A percentile compares a stretch with the other conserved stretches of the same genome.
phyloP scores from a whole-genome alignment of 2,329 filamentous ascomycete genomes.

The Fusarium floridanum region DNA sequence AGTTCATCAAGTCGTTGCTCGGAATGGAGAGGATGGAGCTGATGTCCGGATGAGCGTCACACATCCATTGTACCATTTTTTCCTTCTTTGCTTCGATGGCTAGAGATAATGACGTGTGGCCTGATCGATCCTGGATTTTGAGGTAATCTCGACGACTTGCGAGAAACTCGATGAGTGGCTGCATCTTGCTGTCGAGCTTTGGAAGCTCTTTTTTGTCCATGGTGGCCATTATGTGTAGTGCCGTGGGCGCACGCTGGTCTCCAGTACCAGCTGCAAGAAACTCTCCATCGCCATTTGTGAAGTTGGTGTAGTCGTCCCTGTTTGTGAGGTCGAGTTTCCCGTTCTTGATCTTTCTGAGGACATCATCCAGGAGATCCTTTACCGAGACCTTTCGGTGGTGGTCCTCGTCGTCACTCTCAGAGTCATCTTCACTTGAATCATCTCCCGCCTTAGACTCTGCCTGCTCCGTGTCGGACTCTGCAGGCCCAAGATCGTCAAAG shows the following conservation, averaged over 20 bases:
- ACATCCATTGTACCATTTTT: conserved; percentile 17
- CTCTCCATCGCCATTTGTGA: conserved; percentile 15
- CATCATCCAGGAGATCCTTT: neutral
- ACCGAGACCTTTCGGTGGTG: neutral
- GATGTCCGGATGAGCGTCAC: conserved; percentile 10
- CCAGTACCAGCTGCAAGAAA: conserved; percentile 21
- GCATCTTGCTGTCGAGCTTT: conserved; percentile 32
- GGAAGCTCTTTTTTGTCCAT: conserved; percentile 33
- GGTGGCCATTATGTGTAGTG: conserved; percentile 32
- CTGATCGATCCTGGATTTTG: neutral
- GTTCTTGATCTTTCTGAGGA: neutral
- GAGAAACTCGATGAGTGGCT: conserved; percentile 18
- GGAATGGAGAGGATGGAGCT: neutral
- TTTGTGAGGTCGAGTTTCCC: conserved; percentile 8
- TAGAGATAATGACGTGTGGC: neutral
- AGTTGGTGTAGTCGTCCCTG: neutral
- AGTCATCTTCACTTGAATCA: conserved; percentile 29
- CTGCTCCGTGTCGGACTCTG: neutral
- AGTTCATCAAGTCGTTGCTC: conserved; percentile 9
- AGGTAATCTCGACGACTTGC: neutral
- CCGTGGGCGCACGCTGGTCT: conserved; percentile 29
- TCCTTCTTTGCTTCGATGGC: conserved; percentile 9
- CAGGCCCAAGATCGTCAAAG: neutral
- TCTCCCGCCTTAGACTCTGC: neutral
- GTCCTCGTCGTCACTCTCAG: conserved; percentile 32